These are phyloP conservation scores for Pilaira anomala DNA, from an alignment of 192 early-diverging fungal genomes.

Conservation along the genomic window DNA sequence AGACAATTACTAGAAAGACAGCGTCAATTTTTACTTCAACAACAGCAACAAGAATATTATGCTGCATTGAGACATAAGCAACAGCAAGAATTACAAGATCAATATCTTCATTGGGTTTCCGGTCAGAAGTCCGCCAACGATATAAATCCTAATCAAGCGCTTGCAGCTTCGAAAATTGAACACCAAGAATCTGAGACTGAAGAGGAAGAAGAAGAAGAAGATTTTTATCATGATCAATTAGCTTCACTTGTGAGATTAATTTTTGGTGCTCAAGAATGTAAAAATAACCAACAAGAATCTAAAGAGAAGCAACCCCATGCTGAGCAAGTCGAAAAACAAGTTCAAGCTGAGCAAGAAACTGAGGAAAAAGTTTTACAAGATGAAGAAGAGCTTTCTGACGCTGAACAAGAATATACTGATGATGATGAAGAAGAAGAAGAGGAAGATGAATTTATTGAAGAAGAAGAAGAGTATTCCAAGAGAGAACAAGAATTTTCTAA, in stretches of 20 bases:
- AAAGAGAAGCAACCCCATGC: too few species aligned
- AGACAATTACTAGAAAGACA: slow-evolving; percentile 8
- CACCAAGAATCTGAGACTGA: neutral
- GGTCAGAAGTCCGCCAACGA: neutral
- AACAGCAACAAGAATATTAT: too few species aligned
- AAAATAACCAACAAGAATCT: too few species aligned
- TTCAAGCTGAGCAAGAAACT: neutral
- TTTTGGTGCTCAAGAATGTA: neutral
- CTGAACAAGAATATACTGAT: neutral
- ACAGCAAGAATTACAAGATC: neutral
- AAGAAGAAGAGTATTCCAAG: too few species aligned
- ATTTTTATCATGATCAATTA: neutral
- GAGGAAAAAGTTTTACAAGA: neutral
- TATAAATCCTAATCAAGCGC: neutral
- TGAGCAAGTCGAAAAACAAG: neutral
- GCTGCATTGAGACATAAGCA: neutral
- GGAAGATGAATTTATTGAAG: neutral
- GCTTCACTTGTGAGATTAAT: neutral
- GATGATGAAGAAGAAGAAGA: neutral
- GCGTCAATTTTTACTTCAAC: neutral
- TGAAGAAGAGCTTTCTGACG: neutral
- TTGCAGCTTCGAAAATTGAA: neutral
- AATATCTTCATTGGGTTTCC: neutral
- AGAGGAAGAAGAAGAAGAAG: slow-evolving; percentile 3
- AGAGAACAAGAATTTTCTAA: too few species aligned